Evolutionary conservation across 352 stramenopile species (phyloP), one percentile per base, ranked within the genome.

Genomic region (Pythium dissotocum): DNA sequence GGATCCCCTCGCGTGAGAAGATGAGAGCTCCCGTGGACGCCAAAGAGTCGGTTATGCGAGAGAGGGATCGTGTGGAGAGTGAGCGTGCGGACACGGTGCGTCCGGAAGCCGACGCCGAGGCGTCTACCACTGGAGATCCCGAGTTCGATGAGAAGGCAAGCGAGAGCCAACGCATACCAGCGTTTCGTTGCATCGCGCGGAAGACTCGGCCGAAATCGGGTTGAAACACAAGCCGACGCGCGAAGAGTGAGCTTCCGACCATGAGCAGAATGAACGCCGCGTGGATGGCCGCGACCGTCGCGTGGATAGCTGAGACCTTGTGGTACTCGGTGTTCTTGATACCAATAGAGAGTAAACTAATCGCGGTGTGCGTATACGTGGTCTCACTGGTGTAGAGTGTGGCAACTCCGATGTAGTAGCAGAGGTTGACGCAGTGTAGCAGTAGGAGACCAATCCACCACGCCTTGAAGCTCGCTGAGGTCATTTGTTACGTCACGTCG

Each of bases 361-460:
- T 51, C 10, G 18, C 10, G 18, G 44, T 9, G 12, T 51, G 35
- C 28, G 16, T 24, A 12, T n/a, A 40, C 6, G 21, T 26, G 21
- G 7, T 6, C 16, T n/a, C 16, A 12, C 10, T 24, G 42, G 14
- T 21, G 42, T 65, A 65, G 42, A 65, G 8, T 1, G 21, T 14
- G 4, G 32, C 46, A 1, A 49, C 44, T 12, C 46, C 59, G 18
- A 48, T 16, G 44, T 58, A 65, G 44, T 58, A 65, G 4, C 21
- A 2, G 4, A 58, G 1, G 33, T 58, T 58, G 16, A 49, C 18
- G 4, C 6, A 12, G 48, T 65, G 59, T 1, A 65, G 28, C 3
- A 58, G 6, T 3, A 65, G 59, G 6, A 65, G 24, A 1, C 14
- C 46, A 1, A 24, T 12, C 59, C 59, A 65, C 48, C 59, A 56